A percentile compares a stretch with the other conserved stretches of the same genome.
Conservation (phyloP, 345 rosid species). For the Barbarea vulgaris region DNA sequence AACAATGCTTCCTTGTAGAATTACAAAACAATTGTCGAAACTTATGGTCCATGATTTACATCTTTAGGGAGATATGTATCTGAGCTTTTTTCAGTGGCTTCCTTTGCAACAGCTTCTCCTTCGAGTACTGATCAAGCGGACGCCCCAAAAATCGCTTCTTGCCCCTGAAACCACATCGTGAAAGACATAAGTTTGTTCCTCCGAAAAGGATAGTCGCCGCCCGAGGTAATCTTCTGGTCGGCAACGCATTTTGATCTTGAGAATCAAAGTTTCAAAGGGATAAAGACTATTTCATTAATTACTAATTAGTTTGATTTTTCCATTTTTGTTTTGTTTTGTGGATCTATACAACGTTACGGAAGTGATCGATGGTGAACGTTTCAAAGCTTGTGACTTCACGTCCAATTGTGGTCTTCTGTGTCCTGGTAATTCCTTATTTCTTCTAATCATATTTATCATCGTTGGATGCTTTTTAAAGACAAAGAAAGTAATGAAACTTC, state of each 20-base stretch:
- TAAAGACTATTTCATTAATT: background rate
- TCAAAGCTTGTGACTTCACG: conserved; percentile 24
- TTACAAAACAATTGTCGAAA: background rate
- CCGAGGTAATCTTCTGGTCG: background rate
- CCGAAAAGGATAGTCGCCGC: background rate
- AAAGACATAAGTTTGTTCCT: background rate
- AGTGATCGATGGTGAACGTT: conserved; percentile 33
- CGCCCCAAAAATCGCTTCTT: conserved; percentile 91
- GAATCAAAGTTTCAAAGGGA: conserved; percentile 11
- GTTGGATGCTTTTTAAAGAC: background rate
- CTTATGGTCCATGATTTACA: conserved; percentile 20
- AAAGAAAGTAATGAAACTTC: background rate
- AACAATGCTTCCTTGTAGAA: conserved; percentile 1
- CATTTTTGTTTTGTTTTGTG: background rate
- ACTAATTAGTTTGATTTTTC: conserved; percentile 10
- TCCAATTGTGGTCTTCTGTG: conserved; percentile 13
- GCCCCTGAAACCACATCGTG: conserved; percentile 76
- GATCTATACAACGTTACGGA: background rate
- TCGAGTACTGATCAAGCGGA: conserved; percentile 82
- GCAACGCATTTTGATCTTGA: background rate
- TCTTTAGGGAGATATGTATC: conserved; percentile 2
- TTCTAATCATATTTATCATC: background rate
- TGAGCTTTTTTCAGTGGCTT: conserved; percentile 45
- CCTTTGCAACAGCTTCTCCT: conserved; percentile 62
- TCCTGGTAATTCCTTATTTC: conserved; percentile 10